Evolutionary conservation across 768 basidiomycete species (phyloP).

Genomic region (Suillus clintonianus): DNA sequence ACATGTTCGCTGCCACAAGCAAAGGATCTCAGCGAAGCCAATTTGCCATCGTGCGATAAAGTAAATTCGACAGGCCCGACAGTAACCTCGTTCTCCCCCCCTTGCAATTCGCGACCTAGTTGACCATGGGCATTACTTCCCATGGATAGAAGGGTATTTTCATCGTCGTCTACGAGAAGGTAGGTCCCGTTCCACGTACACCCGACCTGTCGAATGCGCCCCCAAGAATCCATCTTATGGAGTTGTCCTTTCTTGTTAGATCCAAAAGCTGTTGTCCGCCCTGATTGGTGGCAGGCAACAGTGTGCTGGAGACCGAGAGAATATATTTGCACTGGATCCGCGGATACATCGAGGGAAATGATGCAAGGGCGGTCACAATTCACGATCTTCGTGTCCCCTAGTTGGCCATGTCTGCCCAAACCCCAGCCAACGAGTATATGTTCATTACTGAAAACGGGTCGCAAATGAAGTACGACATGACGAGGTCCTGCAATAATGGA

Average conservation of each 20-base stretch:
- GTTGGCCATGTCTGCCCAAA: conserved; percentile 79
- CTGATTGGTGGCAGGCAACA: conserved; percentile 45
- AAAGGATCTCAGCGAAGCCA: conserved; percentile 36
- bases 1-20: conserved; percentile 89
- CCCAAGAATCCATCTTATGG: conserved; percentile 31
- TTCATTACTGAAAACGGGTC: conserved; percentile 22
- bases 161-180: conserved; percentile 28
- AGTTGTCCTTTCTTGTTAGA: conserved; percentile 74
- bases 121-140: conserved; percentile 65
- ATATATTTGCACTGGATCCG: conserved; percentile 35
- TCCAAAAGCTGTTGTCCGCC: conserved; percentile 56
- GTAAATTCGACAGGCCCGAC: conserved; percentile 21
- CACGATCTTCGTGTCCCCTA: conserved; percentile 44
- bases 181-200: conserved; percentile 88
- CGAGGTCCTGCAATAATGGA: conserved; percentile 66
- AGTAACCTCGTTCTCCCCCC: conserved; percentile 1
- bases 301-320: conserved; percentile 58
- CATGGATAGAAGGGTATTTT: conserved; percentile 43
- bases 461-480: conserved; percentile 60
- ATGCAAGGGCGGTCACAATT: conserved; percentile 24
- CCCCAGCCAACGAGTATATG: conserved; percentile 77
- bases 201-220: conserved; percentile 36
- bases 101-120: conserved; percentile 46
- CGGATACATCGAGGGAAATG: conserved; percentile 33
- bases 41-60: conserved; percentile 20